Base-by-base conservation (phyloP, 345 rosid species). In the Melaleuca alternifolia region DNA sequence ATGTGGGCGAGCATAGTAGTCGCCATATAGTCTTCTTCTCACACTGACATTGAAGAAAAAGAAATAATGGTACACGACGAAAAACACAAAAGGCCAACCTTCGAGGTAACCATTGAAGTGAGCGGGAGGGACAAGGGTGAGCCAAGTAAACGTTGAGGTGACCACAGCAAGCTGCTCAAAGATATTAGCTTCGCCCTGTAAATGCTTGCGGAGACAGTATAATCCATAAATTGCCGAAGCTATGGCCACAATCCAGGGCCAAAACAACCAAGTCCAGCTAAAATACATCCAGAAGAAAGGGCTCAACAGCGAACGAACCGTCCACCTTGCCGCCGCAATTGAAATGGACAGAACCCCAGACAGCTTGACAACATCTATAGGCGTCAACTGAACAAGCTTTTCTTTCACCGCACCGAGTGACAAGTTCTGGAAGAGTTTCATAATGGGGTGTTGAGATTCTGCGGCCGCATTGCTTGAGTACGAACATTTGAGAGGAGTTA, bases 261-360 rank as follows among this genome's bases (percentile, higher is more conserved):
- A 95, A 91, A 97, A 95, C 89, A 96, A 71, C 98, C 96, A 96
- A 75, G 93, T 92, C 98, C 98, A 94, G 96, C 96, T 95, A 86
- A 96, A 95, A 91, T 96, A 94, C 95, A 94, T 92, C 97, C 97
- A 96, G 89, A 96, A 95, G 89, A 96, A 96, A 5, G 98, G 98
- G 87, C 91, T 91, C 33, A 94, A 86, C 28, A 87, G 83, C 90
- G 92, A 88, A 75, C 88, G 92, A 85, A 87, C 88, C 4, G 91
- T 85, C 98, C 94, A 91, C 91, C 93, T 97, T 5, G 93, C 85
- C 52, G 92, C 92, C 86, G 96, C 92, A 85, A 92, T 85, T 77
- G 93, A 88, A 91, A 91, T 52, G 53, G 97, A 93, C 30, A 94
- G 86, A 84, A 94, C n/a, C 85, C 83, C 89, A 85, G 94, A 89